Conservation (phyloP, 2,329 filamentous ascomycete genomes). For the Talaromyces sp. region DNA sequence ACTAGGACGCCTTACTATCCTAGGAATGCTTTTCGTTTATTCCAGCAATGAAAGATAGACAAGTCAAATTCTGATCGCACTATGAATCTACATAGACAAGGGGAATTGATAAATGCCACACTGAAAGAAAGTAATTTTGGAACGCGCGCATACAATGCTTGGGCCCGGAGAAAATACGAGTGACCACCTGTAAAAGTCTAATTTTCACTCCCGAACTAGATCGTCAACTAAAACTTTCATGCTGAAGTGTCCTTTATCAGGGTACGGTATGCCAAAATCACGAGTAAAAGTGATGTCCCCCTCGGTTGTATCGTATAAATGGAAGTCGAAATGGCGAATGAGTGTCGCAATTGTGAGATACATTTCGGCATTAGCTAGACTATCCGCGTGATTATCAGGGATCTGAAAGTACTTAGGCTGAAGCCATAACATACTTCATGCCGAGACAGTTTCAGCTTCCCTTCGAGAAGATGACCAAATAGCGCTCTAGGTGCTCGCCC, state of each 20-base stretch:
- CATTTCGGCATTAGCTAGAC: constrained; percentile 21
- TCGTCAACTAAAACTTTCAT: not conserved
- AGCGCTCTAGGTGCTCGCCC: constrained; percentile 22
- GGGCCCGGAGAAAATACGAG: no score
- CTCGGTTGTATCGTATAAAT: constrained; percentile 13
- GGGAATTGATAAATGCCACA: no score
- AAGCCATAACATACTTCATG: constrained; percentile 23
- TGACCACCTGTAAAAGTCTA: no score
- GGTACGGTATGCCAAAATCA: constrained; percentile 19
- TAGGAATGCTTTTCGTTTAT: no score
- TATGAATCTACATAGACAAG: no score
- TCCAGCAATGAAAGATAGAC: no score
- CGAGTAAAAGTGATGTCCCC: constrained; percentile 17
- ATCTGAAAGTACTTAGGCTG: no score
- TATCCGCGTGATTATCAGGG: no score
- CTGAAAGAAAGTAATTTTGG: no score
- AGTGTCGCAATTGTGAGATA: constrained; percentile 18
- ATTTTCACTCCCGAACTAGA: not conserved
- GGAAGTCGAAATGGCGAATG: constrained; percentile 17
- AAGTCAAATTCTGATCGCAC: not conserved
- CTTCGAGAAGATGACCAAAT: constrained; percentile 29
- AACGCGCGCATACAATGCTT: no score
- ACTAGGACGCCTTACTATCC: no score
- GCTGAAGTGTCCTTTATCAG: constrained; percentile 11
- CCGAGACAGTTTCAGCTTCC: constrained; percentile 30